phyloP scores from a whole-genome alignment of 768 basidiomycete genomes.

The Punctularia strigosozonata region DNA sequence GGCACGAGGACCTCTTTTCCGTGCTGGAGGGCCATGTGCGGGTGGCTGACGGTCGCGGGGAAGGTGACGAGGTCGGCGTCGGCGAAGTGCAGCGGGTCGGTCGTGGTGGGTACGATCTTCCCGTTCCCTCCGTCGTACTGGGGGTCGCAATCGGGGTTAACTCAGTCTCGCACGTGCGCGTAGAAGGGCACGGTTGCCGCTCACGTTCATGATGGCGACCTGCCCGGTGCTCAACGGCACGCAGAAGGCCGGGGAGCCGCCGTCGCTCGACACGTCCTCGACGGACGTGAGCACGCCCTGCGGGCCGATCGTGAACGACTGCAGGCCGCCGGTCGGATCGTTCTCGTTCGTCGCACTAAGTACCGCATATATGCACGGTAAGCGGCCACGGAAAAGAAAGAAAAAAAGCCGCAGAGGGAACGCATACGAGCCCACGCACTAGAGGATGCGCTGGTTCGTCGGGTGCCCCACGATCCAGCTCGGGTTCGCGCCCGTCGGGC shows the following conservation, averaged over 20 bases:
- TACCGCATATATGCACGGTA: background rate
- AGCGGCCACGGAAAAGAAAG: background rate
- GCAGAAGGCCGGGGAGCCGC: constrained; percentile 42
- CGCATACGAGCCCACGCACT: constrained; percentile 27
- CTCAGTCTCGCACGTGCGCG: background rate
- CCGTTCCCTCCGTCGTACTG: constrained; percentile 47
- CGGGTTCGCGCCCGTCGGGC: constrained; percentile 36
- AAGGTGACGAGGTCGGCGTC: constrained; percentile 35
- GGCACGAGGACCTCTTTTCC: constrained; percentile 47
- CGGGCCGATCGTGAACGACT: constrained; percentile 40
- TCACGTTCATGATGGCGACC: constrained; percentile 48
- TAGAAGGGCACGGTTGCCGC: constrained; percentile 8
- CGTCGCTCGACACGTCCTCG: constrained; percentile 34
- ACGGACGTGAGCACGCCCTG: constrained; percentile 33
- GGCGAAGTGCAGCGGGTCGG: constrained; percentile 22
- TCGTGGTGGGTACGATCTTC: constrained; percentile 35
- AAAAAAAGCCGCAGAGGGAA: background rate
- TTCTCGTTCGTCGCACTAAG: constrained; percentile 53
- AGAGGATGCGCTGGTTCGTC: constrained; percentile 45
- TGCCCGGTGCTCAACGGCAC: constrained; percentile 39
- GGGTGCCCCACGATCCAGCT: constrained; percentile 54
- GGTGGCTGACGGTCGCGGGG: constrained; percentile 42
- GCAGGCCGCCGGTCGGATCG: constrained; percentile 28
- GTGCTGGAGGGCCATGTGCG: constrained; percentile 54
- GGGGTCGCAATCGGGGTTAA: background rate